These are phyloP conservation scores for Rhizoctonia solani DNA, from an alignment of 1,284 basidiomycete species.

Conservation along the genomic window DNA sequence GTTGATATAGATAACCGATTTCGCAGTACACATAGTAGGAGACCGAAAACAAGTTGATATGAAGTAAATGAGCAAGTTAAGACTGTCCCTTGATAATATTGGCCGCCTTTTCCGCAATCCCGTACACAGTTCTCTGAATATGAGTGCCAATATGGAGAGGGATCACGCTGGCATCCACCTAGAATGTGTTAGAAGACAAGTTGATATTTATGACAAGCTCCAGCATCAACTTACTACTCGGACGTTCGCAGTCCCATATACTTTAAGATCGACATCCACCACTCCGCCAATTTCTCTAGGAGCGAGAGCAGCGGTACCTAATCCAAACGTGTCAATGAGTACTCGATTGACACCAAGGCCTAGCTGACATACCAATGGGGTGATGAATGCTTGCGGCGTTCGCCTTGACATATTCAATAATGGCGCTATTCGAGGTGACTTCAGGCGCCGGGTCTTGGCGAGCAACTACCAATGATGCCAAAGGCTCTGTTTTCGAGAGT, in stretches of 20 bases:
- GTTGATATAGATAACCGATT: no score
- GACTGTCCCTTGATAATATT: constrained; percentile 41
- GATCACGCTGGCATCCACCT: constrained; percentile 41
- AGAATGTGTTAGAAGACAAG: background rate
- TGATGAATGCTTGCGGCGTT: constrained; percentile 34
- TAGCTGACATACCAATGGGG: constrained; percentile 41
- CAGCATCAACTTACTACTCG: constrained; percentile 31
- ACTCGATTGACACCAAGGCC: no score
- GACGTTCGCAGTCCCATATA: constrained; percentile 46
- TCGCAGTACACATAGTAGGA: no score
- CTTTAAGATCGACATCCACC: constrained; percentile 44
- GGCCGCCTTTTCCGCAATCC: constrained; percentile 45
- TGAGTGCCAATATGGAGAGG: constrained; percentile 47
- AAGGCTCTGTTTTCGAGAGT: constrained; percentile 36
- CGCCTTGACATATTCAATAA: constrained; percentile 6
- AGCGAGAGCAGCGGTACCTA: constrained; percentile 43
- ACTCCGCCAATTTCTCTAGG: constrained; percentile 46
- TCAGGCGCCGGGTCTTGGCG: constrained; percentile 15
- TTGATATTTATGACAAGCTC: background rate
- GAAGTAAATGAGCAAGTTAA: no score
- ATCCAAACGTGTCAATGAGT: background rate
- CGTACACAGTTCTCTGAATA: constrained; percentile 47
- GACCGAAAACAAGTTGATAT: no score
- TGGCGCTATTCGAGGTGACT: constrained; percentile 6
- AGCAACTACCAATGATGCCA: constrained; percentile 7